These are phyloP conservation scores for Cryphonectria carpinicola DNA, from an alignment of 2,329 filamentous ascomycete genomes.

Conservation along the genomic window DNA sequence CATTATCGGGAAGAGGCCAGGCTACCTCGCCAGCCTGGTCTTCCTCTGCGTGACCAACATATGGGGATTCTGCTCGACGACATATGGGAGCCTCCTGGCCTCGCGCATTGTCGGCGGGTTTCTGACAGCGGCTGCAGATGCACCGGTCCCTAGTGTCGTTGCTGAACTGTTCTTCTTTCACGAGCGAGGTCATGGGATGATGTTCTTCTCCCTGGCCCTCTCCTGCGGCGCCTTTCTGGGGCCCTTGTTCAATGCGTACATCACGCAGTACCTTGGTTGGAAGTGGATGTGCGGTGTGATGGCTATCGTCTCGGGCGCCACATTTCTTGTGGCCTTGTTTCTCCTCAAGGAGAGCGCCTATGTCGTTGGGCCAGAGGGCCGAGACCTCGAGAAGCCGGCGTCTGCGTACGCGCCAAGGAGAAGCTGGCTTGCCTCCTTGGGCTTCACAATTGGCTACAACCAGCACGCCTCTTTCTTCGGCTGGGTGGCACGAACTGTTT, in stretches of 20 bases:
- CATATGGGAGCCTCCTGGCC: slow-evolving; percentile 11
- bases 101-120: slow-evolving; percentile 10
- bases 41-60: slow-evolving; percentile 16
- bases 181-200: slow-evolving; percentile 17
- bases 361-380: slow-evolving; percentile 6
- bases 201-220: slow-evolving; percentile 14
- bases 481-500: slow-evolving; percentile 6
- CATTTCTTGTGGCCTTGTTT: slow-evolving; percentile 7
- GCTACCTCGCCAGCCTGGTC: slow-evolving; percentile 2
- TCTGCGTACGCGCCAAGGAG: not conserved
- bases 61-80: slow-evolving; percentile 13
- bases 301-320: slow-evolving; percentile 5
- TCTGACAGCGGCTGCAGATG: slow-evolving; percentile 9
- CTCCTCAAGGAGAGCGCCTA: slow-evolving; percentile 18
- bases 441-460: slow-evolving; percentile 3
- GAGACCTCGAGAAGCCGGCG: slow-evolving; percentile 5
- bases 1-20: slow-evolving; percentile 18
- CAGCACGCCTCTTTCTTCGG: slow-evolving; percentile 13
- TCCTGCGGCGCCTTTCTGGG: slow-evolving; percentile 11
- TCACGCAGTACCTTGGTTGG: slow-evolving; percentile 17
- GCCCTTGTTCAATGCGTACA: slow-evolving; percentile 14
- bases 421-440: slow-evolving; percentile 10
- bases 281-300: slow-evolving; percentile 16
- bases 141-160: slow-evolving; percentile 13
- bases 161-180: slow-evolving; percentile 17